A percentile compares a stretch with the other conserved stretches of the same genome.
Conservation (phyloP, 2,329 filamentous ascomycete species). For the Xylariomycetidae sp. region DNA sequence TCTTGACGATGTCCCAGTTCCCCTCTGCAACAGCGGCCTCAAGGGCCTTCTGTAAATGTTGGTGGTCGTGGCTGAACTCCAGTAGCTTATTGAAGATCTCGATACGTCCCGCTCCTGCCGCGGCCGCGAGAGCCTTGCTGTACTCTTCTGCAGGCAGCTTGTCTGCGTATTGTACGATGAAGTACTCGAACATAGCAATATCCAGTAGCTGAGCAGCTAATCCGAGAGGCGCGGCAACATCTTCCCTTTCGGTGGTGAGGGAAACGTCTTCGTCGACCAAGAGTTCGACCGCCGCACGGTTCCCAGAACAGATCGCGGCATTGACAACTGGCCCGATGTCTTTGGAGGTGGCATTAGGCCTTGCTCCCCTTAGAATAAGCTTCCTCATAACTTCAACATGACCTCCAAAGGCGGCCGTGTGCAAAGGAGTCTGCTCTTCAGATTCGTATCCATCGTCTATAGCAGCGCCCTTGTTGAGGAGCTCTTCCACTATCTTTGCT, state of each 20-base stretch:
- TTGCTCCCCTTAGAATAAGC: slow-evolving; percentile 30
- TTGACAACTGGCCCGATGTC: slow-evolving; percentile 31
- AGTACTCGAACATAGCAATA: slow-evolving; percentile 34
- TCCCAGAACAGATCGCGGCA: slow-evolving; percentile 35
- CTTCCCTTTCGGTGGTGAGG: slow-evolving; percentile 24
- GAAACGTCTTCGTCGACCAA: slow-evolving; percentile 33
- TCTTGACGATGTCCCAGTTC: slow-evolving; percentile 32
- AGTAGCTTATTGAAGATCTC: slow-evolving; percentile 34
- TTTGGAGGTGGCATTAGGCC: slow-evolving; percentile 27
- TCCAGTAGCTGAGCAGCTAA: slow-evolving; percentile 33
- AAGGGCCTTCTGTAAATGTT: slow-evolving; percentile 29
- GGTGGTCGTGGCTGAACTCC: slow-evolving; percentile 25
- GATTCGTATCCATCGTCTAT: slow-evolving; percentile 30
- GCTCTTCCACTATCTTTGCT: slow-evolving; percentile 30
- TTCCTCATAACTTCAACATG: slow-evolving; percentile 35
- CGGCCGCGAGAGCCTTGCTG: slow-evolving; percentile 32
- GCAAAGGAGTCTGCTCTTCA: slow-evolving; percentile 28
- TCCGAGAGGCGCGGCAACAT: slow-evolving; percentile 29
- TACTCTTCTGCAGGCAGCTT: slow-evolving; percentile 33
- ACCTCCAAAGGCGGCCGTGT: slow-evolving; percentile 33
- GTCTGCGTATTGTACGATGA: slow-evolving; percentile 33
- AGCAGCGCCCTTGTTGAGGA: slow-evolving; percentile 27
- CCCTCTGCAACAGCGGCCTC: slow-evolving; percentile 25
- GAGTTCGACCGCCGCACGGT: slow-evolving; percentile 32
- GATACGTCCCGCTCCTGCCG: slow-evolving; percentile 31